Base-by-base conservation (phyloP, 306 rosid species). In the Potentilla sterilis region DNA sequence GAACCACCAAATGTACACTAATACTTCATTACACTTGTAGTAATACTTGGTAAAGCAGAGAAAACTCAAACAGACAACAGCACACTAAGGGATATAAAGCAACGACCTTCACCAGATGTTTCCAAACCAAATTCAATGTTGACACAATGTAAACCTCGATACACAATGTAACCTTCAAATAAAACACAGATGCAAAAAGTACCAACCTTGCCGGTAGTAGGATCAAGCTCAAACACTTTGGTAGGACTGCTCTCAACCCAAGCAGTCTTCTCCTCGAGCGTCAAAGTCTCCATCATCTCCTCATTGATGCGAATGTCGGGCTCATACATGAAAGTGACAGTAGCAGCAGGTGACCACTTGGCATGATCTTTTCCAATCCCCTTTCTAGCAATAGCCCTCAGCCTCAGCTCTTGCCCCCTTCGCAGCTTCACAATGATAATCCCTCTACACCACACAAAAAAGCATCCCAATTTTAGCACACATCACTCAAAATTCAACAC, bases 301-400 rank as follows among this genome's bases (percentile, higher is more conserved):
- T 95, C 97, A 64, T 92, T 95, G 77, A 95, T 84, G 58, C 91
- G 87, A 84, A 95, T 89, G 55, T 84, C 91, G 0, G 99, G 99
- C 71, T 95, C 96, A 70, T 92, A 95, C 99, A 95, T 95, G 83
- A 95, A 95, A 52, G 97, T 89, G 4, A 90, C 98, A 70, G 99
- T 95, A 10, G 98, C 99, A 0, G 99, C 98, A 10, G 99, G 99
- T 0, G 97, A 92, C 99, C 99, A 95, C 83, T 95, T 92, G 8
- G 99, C 98, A 80, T 95, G 99, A 87, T 95, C 99, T 77, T 95
- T 95, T 34, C 98, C 99, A 78, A 95, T 95, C 47, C 99, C 99
- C 75, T 95, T 95, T 75, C 98, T 88, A 67, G 97, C 97, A 77
- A 95, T 90, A 69, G 99, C 99, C 71, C 99, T 86, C 83, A 95